These are phyloP conservation scores for Cymbopogon citratus DNA, from an alignment of 176 grass and related monocot species.

Conservation along the genomic window DNA sequence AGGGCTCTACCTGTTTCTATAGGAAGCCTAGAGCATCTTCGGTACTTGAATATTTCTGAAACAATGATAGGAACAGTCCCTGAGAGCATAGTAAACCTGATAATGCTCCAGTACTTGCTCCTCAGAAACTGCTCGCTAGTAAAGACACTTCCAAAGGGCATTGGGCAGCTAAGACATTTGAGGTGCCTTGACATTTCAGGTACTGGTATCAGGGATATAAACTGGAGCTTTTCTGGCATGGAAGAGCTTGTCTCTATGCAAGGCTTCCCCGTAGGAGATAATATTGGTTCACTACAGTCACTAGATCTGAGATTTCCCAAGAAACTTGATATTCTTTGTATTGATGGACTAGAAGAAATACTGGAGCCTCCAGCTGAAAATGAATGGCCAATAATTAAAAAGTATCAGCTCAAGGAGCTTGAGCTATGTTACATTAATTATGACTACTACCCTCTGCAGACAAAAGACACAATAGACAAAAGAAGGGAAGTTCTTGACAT, in stretches of 20 bases:
- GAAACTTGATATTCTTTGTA: not conserved
- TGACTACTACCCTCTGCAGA: not conserved
- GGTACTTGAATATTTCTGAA: not conserved
- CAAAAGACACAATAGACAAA: not conserved
- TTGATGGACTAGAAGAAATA: not conserved
- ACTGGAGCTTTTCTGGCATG: not conserved
- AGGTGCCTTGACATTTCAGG: not conserved
- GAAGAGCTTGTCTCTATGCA: not conserved
- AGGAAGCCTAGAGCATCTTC: not conserved
- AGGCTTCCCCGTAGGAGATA: not conserved
- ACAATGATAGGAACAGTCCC: not conserved
- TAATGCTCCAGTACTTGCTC: not conserved
- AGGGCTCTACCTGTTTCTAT: not conserved
- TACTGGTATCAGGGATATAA: not conserved
- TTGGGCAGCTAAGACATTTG: not conserved
- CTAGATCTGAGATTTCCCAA: not conserved
- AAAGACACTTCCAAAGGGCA: not conserved
- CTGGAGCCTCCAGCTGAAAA: not conserved
- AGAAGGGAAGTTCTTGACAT: not conserved
- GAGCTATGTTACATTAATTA: not conserved
- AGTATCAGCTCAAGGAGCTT: not conserved
- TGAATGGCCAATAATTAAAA: not conserved
- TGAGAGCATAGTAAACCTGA: not conserved
- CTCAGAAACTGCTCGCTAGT: not conserved
- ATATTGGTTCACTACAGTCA: not conserved